Percentiles rank a stretch among this genome's conserved stretches.
phyloP scores from a whole-genome alignment of 164 flowering plant species.

The Aristolochia californica region DNA sequence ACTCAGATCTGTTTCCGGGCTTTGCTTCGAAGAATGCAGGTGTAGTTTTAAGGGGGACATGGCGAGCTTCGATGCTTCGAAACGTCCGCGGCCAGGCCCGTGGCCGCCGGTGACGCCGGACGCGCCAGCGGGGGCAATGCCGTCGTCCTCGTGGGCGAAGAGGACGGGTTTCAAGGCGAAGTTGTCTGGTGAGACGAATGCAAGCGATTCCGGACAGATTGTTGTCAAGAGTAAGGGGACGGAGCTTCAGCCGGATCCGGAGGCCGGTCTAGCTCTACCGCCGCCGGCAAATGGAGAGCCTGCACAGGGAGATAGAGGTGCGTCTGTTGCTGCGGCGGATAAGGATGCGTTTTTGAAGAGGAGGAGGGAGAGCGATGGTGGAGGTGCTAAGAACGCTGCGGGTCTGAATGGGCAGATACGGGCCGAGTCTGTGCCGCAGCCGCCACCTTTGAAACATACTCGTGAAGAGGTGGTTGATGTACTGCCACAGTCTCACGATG shows the following conservation, averaged over 20 bases:
- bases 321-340: conserved; percentile 10
- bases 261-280: conserved; percentile 40
- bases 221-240: conserved; percentile 15
- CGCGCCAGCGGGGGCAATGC: conserved; percentile 14
- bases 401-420: conserved; percentile 28
- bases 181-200: conserved; percentile 86
- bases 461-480: conserved; percentile 41
- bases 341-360: conserved; percentile 43
- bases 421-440: conserved; percentile 7
- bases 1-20: background rate
- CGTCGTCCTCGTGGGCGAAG: conserved; percentile 81
- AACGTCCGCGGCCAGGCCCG: conserved; percentile 60
- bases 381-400: conserved; percentile 17
- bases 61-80: conserved; percentile 58
- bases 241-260: conserved; percentile 41
- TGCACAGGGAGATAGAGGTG: conserved; percentile 15
- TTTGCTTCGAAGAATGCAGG: conserved; percentile 1
- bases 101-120: conserved; percentile 38
- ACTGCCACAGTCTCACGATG: conserved; percentile 45
- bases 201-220: conserved; percentile 57
- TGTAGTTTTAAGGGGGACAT: conserved; percentile 16
- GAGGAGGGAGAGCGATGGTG: conserved; percentile 50
- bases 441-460: conserved; percentile 9
- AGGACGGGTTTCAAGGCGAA: conserved; percentile 73
- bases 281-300: conserved; percentile 33